Percentiles rank a stretch among this genome's conserved stretches.
Conservation (phyloP, 371 early-diverging fungal species). For the Actinomortierella ambigua region DNA sequence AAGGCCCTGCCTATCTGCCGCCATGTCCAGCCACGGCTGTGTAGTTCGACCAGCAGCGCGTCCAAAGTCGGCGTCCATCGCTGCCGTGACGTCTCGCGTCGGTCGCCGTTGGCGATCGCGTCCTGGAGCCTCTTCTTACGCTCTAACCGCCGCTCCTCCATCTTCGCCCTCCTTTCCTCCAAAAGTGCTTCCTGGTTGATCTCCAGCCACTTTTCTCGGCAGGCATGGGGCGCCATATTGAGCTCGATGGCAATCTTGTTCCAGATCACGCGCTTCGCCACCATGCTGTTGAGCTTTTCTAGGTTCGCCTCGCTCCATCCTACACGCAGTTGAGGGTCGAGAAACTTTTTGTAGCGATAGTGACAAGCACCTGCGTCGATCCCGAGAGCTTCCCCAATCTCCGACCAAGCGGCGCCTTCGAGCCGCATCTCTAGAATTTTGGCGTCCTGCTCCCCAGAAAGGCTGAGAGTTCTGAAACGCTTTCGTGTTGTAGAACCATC, state of each 20-base stretch:
- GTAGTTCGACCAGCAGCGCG: slow-evolving; percentile 16
- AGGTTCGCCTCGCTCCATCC: slow-evolving; percentile 17
- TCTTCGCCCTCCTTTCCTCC: no score
- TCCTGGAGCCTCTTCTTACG: no score
- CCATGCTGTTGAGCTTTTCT: slow-evolving; percentile 20
- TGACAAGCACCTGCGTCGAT: slow-evolving; percentile 10
- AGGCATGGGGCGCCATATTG: slow-evolving; percentile 7
- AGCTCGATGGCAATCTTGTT: slow-evolving; percentile 17
- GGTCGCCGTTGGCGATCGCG: no score
- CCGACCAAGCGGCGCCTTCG: slow-evolving; percentile 33
- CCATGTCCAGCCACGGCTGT: slow-evolving; percentile 24
- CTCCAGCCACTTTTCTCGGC: slow-evolving; percentile 31
- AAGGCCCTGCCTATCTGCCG: slow-evolving; percentile 24
- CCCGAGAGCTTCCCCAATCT: slow-evolving; percentile 21
- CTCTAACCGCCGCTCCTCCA: no score
- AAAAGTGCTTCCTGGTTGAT: slow-evolving; percentile 5
- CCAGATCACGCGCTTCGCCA: slow-evolving; percentile 22
- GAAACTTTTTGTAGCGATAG: slow-evolving; percentile 18
- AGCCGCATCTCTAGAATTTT: slow-evolving; percentile 30
- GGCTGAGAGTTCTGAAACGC: slow-evolving; percentile 22
- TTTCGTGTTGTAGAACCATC: no score
- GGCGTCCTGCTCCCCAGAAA: slow-evolving; percentile 21
- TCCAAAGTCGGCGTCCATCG: slow-evolving; percentile 21
- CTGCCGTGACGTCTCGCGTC: no score
- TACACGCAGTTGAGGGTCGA: slow-evolving; percentile 21